Evolutionary conservation across 495 filamentous ascomycete genomes (phyloP), one percentile per base, ranked within the genome.

Genomic region (Halenospora varia): DNA sequence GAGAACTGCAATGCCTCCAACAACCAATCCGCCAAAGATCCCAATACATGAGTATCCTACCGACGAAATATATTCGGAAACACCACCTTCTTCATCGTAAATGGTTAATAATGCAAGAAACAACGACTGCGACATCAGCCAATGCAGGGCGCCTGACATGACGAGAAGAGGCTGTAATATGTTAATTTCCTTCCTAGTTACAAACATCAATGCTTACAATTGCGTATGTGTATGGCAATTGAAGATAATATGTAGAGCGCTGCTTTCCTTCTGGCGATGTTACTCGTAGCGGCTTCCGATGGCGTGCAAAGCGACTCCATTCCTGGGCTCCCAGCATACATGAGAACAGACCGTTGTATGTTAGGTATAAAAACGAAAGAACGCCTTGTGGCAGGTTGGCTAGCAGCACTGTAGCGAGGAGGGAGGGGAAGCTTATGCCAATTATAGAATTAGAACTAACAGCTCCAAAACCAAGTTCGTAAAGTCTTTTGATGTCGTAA

Each of bases 341-440:
- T 2, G 75, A 75, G 55, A 68, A 69, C n/a, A 74, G 25, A n/a
- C 62, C 55, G 55, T 76, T 79, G 63, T 69, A 71, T n/a, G 57
- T 56, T 1, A 81, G 58, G 54, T 81, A 63, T 13, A 63, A 23
- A 25, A 53, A 53, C 2, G 75, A 78, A 11, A 79, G 59, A 13
- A 75, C 35, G 1, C 69, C 47, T 48, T 82, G 77, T 0, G 76
- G 76, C 3, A 63, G 48, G 56, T 79, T 79, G 51, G 72, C 73
- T 6, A 74, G 47, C 9, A 73, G 23, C 2, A 71, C 67, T 10
- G 39, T 53, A 0, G 41, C 25, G 1, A 62, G 20, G 15, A 57
- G 46, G 19, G 50, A 44, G n/a, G 4, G 25, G 19, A 55, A 46
- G 10, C 41, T 42, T 6, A 35, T 20, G 29, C n/a, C 17, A 25